Percentiles rank a stretch among this genome's conserved stretches.
Evolutionary conservation across 768 basidiomycete species (phyloP).

Genomic region (Russula olivacea): DNA sequence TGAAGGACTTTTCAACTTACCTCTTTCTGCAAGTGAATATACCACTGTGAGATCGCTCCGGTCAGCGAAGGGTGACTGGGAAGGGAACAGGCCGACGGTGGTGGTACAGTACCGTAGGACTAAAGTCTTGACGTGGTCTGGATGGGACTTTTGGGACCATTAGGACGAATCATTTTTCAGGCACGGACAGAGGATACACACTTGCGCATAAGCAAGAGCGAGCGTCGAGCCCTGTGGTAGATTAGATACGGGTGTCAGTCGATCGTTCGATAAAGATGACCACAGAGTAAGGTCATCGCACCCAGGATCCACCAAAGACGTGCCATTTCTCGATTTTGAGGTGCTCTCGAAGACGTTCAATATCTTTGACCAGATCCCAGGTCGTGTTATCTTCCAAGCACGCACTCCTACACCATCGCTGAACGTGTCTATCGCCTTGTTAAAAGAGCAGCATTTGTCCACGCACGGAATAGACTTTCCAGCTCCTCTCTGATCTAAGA

Average conservation of each 20-base stretch:
- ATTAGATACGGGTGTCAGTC: background rate
- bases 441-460: background rate
- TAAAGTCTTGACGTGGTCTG: slow-evolving; percentile 71
- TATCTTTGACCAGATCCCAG: slow-evolving; percentile 88
- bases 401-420: slow-evolving; percentile 47
- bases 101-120: slow-evolving; percentile 54
- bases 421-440: background rate
- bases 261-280: background rate
- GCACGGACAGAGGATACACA: slow-evolving; percentile 25
- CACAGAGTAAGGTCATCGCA: slow-evolving; percentile 29
- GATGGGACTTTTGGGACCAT: slow-evolving; percentile 51
- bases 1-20: slow-evolving; percentile 32
- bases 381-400: slow-evolving; percentile 85
- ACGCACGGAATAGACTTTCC: slow-evolving; percentile 82
- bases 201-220: slow-evolving; percentile 81
- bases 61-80: background rate
- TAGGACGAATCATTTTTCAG: background rate
- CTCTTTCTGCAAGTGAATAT: slow-evolving; percentile 84
- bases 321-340: slow-evolving; percentile 83
- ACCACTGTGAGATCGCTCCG: slow-evolving; percentile 43
- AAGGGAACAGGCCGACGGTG: background rate
- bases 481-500: slow-evolving; percentile 86
- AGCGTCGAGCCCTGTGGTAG: slow-evolving; percentile 71
- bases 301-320: slow-evolving; percentile 94
- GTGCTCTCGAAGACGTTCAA: slow-evolving; percentile 74